Evolutionary conservation across 2,329 filamentous ascomycete species (phyloP).

Genomic region (Diaporthe helianthi): DNA sequence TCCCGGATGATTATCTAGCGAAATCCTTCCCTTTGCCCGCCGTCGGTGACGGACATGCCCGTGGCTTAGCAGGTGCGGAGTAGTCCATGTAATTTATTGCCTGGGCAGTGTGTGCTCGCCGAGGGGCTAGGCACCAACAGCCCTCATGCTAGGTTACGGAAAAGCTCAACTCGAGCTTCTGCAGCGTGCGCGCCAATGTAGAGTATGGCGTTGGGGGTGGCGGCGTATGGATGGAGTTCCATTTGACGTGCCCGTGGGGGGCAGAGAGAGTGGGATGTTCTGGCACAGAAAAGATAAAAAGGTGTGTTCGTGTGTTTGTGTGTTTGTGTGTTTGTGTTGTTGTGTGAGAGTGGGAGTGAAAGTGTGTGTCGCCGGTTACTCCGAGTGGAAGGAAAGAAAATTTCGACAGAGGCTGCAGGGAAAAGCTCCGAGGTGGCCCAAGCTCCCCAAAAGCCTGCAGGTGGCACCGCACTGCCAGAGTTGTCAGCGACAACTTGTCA

Average conservation of each 20-base stretch:
- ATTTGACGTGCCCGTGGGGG: slow-evolving; percentile 1
- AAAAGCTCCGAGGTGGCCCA: slow-evolving; percentile 18
- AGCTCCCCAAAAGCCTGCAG: slow-evolving; percentile 10
- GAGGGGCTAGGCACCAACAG: slow-evolving; percentile 8
- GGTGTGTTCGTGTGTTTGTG: not conserved
- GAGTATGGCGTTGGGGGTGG: not conserved
- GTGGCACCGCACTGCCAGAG: not conserved
- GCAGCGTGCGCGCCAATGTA: not conserved
- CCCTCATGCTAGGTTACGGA: slow-evolving; percentile 14
- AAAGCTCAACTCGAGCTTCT: slow-evolving; percentile 3
- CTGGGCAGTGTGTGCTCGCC: slow-evolving; percentile 18
- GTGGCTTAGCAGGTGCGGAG: not conserved
- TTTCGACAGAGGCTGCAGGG: slow-evolving; percentile 11
- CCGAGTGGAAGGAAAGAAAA: slow-evolving; percentile 5
- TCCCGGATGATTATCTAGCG: not conserved
- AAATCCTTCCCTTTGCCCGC: slow-evolving; percentile 9
- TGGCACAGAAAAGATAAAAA: not conserved
- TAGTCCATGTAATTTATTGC: not conserved
- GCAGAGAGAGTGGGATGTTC: slow-evolving; percentile 3
- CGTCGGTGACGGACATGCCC: slow-evolving; percentile 18
- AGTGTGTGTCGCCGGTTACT: not conserved
- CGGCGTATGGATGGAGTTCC: not conserved
- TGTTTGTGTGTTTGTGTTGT: not conserved
- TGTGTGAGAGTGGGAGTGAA: not conserved
- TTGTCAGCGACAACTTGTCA: too few relatives aligned